phyloP scores from a whole-genome alignment of 202 grass and related monocot species.

The Zizania palustris region DNA sequence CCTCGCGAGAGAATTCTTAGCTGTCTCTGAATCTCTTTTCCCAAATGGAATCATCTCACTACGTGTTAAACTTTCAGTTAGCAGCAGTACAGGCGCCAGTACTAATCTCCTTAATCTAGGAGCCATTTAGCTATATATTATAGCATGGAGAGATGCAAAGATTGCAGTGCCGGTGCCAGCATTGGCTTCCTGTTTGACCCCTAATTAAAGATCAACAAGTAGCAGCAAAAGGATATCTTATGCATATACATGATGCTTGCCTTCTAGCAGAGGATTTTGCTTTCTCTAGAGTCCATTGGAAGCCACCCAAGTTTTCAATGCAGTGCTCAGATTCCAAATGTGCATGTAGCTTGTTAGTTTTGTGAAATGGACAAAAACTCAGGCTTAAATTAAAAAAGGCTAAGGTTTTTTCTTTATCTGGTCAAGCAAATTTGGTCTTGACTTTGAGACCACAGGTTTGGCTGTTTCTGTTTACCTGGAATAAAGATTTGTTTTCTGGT shows the following conservation, averaged over 20 bases:
- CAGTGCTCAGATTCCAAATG: conserved; percentile 33
- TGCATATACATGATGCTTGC: conserved; percentile 40
- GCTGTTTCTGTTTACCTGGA: not conserved
- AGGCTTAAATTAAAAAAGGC: conserved; percentile 1
- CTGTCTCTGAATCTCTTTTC: not conserved
- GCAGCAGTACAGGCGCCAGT: not conserved
- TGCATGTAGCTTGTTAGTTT: not conserved
- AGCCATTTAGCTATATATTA: too few relatives aligned
- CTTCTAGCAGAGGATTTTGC: conserved; percentile 17
- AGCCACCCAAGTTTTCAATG: not conserved
- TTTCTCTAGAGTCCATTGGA: not conserved
- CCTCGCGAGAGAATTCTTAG: not conserved
- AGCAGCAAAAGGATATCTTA: conserved; percentile 31
- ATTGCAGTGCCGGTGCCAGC: conserved; percentile 8
- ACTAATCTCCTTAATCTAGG: not conserved
- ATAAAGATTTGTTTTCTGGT: conserved; percentile 35
- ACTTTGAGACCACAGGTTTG: conserved; percentile 26
- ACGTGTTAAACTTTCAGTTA: not conserved
- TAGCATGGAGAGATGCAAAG: not conserved
- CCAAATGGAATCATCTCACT: conserved; percentile 8
- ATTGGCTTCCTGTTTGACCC: too few relatives aligned
- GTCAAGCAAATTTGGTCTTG: conserved; percentile 25
- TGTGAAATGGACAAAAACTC: not conserved
- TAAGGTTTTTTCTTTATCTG: conserved; percentile 25
- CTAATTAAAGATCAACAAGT: conserved; percentile 41